These are phyloP conservation scores for Coccomyxa sp. DNA, from an alignment of 139 green algal species.

Conservation along the genomic window DNA sequence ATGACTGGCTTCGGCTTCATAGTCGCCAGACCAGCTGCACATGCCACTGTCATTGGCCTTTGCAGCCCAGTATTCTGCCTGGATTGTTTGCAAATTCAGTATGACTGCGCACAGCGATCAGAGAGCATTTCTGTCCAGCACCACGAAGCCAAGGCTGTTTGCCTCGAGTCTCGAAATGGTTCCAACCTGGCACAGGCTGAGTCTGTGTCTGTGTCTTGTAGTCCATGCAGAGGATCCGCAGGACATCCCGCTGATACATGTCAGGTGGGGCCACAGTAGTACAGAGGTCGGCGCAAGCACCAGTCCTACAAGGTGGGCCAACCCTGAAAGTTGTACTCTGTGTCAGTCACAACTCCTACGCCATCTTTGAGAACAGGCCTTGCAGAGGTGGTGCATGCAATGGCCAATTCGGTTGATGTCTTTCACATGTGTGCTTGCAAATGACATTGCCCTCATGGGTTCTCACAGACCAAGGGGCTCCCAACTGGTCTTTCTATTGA, in stretches of 20 bases:
- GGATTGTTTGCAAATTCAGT: not conserved
- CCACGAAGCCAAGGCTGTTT: not conserved
- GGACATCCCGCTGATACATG: not conserved
- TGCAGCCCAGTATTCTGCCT: not conserved
- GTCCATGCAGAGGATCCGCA: not conserved
- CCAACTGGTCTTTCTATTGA: not conserved
- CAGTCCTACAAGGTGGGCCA: not conserved
- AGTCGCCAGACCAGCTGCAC: too few species aligned
- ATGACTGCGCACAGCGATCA: not conserved
- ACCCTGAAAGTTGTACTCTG: not conserved
- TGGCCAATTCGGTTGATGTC: not conserved
- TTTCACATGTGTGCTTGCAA: not conserved
- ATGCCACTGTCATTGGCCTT: too few species aligned
- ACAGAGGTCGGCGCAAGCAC: not conserved
- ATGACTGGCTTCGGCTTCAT: too few species aligned
- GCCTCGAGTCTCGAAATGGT: not conserved
- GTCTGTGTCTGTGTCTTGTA: not conserved
- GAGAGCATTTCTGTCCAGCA: not conserved
- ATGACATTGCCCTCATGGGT: not conserved
- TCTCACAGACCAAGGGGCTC: not conserved
- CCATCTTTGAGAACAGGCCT: not conserved
- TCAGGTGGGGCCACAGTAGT: not conserved
- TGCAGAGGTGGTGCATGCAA: not conserved
- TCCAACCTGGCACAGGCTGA: not conserved
- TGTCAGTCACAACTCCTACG: not conserved